Base-by-base conservation (phyloP, 768 basidiomycete genomes). In the Podaxis carcinomalis region DNA sequence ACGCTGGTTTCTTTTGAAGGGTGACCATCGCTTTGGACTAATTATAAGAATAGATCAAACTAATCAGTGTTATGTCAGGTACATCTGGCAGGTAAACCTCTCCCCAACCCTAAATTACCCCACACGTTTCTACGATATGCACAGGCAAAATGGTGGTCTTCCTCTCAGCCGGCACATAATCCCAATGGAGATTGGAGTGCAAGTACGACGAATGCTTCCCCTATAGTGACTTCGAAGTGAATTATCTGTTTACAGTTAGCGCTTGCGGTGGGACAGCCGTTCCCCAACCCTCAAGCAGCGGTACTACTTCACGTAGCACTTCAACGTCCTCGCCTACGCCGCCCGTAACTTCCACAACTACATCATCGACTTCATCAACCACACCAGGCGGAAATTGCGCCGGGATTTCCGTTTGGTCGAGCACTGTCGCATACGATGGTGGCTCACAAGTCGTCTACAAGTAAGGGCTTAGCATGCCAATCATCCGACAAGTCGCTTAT, bases 111-210 rank as follows among this genome's bases (percentile, higher is more conserved):
- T 21, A 50, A 39, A 52, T 37, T 62, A 36, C 9, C 39, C 44
- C 32, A 11, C 28, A 61, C 21, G 6, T 37, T 21, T 62, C 60
- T 16, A 27, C 25, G 57, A 51, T 56, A n/a, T 27, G 21, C 9
- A 11, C 61, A 88, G 85, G 84, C 86, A 13, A 87, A 87, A 65
- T 88, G 78, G 75, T 88, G 73, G 66, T 76, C 88, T 16, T 73
- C 77, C 4, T 67, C 73, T 16, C 74, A 76, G 28, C 86, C 87
- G 3, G 68, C 75, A 35, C 74, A 67, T 54, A 78, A 78, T 64
- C 72, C 81, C 11, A 83, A 77, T 66, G 76, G 77, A n/a, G 86
- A 87, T 47, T 88, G 85, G 87, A 82, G 81, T 62, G 80, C 86
- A 28, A 81, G 87, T 89, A 70, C 63, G 83, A 73, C 6, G 27